A percentile compares a stretch with the other conserved stretches of the same genome.
phyloP scores from a whole-genome alignment of 2,329 filamentous ascomycete genomes.

The Pseudogymnoascus sp. region DNA sequence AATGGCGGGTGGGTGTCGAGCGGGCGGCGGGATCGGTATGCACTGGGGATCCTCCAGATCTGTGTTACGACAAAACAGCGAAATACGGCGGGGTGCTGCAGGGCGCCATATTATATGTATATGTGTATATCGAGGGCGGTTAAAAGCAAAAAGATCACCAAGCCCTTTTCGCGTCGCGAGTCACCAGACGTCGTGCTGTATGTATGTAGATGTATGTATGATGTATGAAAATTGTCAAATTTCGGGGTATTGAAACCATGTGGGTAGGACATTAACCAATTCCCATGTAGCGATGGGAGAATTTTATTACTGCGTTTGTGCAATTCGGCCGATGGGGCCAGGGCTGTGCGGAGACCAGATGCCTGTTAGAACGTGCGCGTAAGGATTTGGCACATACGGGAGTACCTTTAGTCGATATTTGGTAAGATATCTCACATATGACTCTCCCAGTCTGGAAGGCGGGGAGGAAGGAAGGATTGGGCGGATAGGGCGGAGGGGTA shows the following conservation, averaged over 20 bases:
- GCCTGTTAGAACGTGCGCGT: background rate
- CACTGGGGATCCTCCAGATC: background rate
- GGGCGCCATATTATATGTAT: background rate
- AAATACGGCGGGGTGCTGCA: background rate
- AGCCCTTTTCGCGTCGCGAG: background rate
- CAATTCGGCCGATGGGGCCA: background rate
- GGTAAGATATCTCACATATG: background rate
- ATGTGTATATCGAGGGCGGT: background rate
- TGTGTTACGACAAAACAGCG: background rate
- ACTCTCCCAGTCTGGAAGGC: background rate
- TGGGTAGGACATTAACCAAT: slow-evolving; percentile 1
- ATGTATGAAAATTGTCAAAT: slow-evolving; percentile 1
- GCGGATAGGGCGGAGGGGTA: background rate
- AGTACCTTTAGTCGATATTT: background rate
- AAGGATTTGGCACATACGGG: background rate
- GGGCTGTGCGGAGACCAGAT: background rate
- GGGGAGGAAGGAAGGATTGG: background rate
- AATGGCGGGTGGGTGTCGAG: background rate
- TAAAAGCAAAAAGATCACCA: background rate
- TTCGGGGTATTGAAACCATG: slow-evolving; percentile 1
- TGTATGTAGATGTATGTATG: background rate
- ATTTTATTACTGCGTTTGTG: background rate
- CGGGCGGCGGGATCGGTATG: background rate
- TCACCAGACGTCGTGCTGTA: background rate
- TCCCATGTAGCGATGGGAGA: background rate